Percentiles rank a stretch among this genome's conserved stretches.
Conservation (phyloP, 129 eudicot species). For the Flaveria sonorensis region DNA sequence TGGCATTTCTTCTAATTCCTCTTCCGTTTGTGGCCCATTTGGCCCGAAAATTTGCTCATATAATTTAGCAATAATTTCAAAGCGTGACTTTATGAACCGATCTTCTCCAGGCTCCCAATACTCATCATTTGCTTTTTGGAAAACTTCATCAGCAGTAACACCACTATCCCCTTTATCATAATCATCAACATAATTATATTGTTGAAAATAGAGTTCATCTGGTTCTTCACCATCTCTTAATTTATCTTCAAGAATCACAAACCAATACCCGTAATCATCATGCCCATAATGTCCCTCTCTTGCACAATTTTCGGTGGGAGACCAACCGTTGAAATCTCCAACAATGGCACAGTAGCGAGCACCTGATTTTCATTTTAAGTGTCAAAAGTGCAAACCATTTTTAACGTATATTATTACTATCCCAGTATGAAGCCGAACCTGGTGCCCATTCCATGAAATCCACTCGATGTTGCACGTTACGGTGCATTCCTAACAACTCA, state of each 20-base stretch:
- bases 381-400: neutral
- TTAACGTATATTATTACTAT: neutral
- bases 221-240: constrained; percentile 85
- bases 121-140: constrained; percentile 86
- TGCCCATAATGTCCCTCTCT: constrained; percentile 94
- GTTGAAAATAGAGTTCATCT: constrained; percentile 83
- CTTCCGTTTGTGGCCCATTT: constrained; percentile 93
- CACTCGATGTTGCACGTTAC: constrained; percentile 84
- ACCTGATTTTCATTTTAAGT: constrained; percentile 51
- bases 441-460: constrained; percentile 99
- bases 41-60: constrained; percentile 95
- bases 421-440: constrained; percentile 50
- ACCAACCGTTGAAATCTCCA: constrained; percentile 94
- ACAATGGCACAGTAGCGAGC: constrained; percentile 94
- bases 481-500: constrained; percentile 88
- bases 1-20: constrained; percentile 87
- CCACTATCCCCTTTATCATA: constrained; percentile 93
- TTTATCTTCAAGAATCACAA: constrained; percentile 85
- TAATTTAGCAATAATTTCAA: constrained; percentile 68
- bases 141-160: constrained; percentile 60
- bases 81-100: constrained; percentile 61
- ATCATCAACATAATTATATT: constrained; percentile 76
- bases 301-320: constrained; percentile 83
- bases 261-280: constrained; percentile 98
- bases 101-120: constrained; percentile 99